Evolutionary conservation across 163 green algal species (phyloP).

Genomic region (Scenedesmus sp.): DNA sequence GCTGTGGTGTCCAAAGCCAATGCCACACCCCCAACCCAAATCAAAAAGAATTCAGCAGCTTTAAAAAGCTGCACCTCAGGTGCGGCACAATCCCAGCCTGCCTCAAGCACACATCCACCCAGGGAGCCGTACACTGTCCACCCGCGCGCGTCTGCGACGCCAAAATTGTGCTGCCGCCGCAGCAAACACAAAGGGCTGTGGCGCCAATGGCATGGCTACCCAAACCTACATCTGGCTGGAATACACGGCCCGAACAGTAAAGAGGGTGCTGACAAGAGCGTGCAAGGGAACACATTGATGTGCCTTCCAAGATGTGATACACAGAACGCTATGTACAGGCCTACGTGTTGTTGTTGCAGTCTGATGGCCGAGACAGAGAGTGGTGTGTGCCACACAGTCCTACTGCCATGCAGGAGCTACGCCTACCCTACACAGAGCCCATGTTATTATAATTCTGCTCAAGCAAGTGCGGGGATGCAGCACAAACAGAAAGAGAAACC

Average conservation of each 20-base stretch:
- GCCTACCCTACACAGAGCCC: not conserved
- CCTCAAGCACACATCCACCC: not conserved
- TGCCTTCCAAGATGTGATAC: not conserved
- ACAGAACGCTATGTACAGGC: constrained; percentile 1
- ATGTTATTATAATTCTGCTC: not conserved
- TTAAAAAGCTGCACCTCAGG: not conserved
- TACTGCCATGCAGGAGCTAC: not conserved
- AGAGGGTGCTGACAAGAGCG: not conserved
- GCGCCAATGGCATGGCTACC: not conserved
- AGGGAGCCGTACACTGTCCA: not conserved
- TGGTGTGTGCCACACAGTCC: not conserved
- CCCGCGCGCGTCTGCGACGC: not conserved
- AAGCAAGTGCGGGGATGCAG: not conserved
- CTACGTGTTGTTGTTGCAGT: not conserved
- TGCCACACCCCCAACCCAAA: too few relatives aligned
- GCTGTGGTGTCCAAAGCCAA: too few relatives aligned
- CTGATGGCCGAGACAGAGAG: not conserved
- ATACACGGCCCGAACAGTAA: not conserved
- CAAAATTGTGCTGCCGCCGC: not conserved
- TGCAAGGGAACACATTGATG: not conserved
- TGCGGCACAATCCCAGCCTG: not conserved
- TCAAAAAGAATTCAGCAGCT: not conserved
- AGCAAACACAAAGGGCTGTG: not conserved
- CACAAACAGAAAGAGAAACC: not conserved
- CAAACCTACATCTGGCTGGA: not conserved